These are phyloP conservation scores for Oxytropis ochrocephala DNA, from an alignment of 306 rosid species.

Conservation along the genomic window DNA sequence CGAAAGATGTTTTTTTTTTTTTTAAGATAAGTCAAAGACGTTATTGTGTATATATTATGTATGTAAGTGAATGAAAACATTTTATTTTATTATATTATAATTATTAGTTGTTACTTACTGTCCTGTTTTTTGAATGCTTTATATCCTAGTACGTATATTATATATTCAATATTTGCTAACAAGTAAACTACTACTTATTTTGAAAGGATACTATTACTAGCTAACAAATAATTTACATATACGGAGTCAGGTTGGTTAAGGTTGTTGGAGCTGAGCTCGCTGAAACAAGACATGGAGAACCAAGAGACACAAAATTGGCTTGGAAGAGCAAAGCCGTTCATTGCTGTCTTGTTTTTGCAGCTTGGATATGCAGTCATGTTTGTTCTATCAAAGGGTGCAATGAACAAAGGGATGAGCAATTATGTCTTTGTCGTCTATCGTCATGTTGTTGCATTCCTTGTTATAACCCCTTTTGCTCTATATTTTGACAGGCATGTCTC, in stretches of 20 bases:
- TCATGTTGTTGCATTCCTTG: conserved; percentile 55
- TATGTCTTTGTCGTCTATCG: conserved; percentile 75
- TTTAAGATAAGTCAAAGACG: too few relatives aligned
- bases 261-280: not conserved
- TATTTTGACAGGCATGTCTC: conserved; percentile 51
- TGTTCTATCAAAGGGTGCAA: conserved; percentile 70
- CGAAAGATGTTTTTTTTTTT: not conserved
- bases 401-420: conserved; percentile 82
- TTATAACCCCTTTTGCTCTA: conserved; percentile 63
- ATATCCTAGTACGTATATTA: too few relatives aligned
- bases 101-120: not conserved
- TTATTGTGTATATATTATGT: too few relatives aligned
- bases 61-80: not conserved
- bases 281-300: conserved; percentile 23
- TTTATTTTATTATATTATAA: too few relatives aligned
- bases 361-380: conserved; percentile 75
- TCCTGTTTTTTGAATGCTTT: too few relatives aligned
- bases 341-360: conserved; percentile 62
- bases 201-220: not conserved
- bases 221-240: not conserved
- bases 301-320: conserved; percentile 11
- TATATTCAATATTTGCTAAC: too few relatives aligned
- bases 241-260: not conserved
- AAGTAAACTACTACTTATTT: too few relatives aligned
- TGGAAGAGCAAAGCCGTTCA: conserved; percentile 48